Percentiles rank a stretch among this genome's conserved stretches.
phyloP scores from a whole-genome alignment of 2,329 filamentous ascomycete species.

The Xylariales sp. region DNA sequence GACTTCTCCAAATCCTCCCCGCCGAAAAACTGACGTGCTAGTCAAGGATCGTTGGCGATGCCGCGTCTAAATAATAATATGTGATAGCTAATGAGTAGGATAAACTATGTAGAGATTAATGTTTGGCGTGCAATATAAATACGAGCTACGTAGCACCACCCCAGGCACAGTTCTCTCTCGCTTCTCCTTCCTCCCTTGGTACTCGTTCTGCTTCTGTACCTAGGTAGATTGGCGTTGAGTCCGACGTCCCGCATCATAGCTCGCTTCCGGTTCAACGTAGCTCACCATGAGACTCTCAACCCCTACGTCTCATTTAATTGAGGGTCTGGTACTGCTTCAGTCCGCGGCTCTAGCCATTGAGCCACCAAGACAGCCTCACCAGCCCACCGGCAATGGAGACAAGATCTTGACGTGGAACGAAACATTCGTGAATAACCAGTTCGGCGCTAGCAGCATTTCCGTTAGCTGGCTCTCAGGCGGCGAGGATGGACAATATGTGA shows the following conservation, averaged over 20 bases:
- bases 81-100: constrained; percentile 12
- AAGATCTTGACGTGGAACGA: constrained; percentile 71
- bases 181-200: constrained; percentile 3
- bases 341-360: constrained; percentile 54
- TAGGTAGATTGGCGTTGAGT: neutral
- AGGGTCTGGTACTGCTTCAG: constrained; percentile 37
- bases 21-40: constrained; percentile 23
- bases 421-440: constrained; percentile 60
- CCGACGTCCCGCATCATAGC: constrained; percentile 8
- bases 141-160: neutral
- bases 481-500: constrained; percentile 68
- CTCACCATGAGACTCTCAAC: constrained; percentile 39
- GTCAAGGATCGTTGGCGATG: constrained; percentile 24
- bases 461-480: constrained; percentile 69
- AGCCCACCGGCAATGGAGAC: constrained; percentile 66
- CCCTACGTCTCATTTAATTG: constrained; percentile 30
- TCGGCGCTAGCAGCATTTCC: constrained; percentile 60
- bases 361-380: constrained; percentile 64
- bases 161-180: constrained; percentile 13
- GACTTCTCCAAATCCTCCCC: constrained; percentile 29
- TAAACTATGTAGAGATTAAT: constrained; percentile 16
- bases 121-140: constrained; percentile 1
- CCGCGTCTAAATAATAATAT: constrained; percentile 13
- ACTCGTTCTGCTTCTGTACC: neutral
- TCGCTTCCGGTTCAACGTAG: constrained; percentile 1